Evolutionary conservation across 2,329 filamentous ascomycete species (phyloP), one percentile per base, ranked within the genome.

Genomic region (Monilinia laxa): DNA sequence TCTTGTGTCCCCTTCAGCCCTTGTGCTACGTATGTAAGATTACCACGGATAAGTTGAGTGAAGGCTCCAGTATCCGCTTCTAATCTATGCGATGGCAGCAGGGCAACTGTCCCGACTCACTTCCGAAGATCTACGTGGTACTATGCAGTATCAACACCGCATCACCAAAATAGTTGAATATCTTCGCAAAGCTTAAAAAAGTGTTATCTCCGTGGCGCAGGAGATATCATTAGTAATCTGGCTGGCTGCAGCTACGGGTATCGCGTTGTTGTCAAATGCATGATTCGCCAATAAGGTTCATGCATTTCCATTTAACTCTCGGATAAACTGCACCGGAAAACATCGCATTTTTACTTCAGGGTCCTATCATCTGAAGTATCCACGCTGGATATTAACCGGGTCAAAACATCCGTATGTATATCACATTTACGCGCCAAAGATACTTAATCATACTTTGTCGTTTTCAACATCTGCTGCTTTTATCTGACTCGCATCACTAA

Each of bases 321-420:
- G 20, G 28, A 49, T 59, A 49, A 49, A 42, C 18, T 47, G 25
- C 40, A 35, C 49, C 57, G 28, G 28, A 59, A 11, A 35, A 49
- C 42, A 28, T 49, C 28, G 28, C 28, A 18, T 59, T 59, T 28
- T 5, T 16, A 23, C 25, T 12, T 38, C 28, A 23, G 58, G 28
- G 58, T 25, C 45, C 45, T 25, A 9, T 51, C 45, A 35, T 59
- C 57, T 60, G 42, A 38, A 38, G 57, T 35, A 47, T n/a, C n/a
- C n/a, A 23, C 18, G 7, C 57, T 49, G 14, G 31, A 49, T 38
- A 51, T 25, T 11, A 18, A 51, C n/a, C 42, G 28, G 28, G 45
- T 14, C 45, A 35, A 49, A 35, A 49, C 28, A 35, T 51, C 57
- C 42, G 20, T 60, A 31, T 59, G 7, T 12, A 31, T 23, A 18